Evolutionary conservation across 1,284 basidiomycete genomes (phyloP).

Genomic region (Puccinia brachypodii): DNA sequence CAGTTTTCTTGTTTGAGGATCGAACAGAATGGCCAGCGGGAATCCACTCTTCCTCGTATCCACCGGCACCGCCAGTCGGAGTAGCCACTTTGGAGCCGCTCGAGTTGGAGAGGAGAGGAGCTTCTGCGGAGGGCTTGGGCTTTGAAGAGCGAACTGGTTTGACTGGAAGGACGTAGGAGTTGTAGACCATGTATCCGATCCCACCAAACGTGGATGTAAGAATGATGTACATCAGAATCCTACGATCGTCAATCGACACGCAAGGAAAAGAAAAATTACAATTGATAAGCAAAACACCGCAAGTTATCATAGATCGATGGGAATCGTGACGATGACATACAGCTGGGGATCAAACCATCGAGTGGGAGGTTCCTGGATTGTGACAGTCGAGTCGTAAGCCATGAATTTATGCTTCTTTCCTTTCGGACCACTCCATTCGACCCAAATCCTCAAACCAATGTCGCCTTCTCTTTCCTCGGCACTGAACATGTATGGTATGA

Average conservation of each 20-base stretch:
- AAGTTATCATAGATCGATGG: neutral
- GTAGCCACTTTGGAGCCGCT: constrained; percentile 17
- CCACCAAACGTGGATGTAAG: constrained; percentile 12
- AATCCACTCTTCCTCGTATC: constrained; percentile 48
- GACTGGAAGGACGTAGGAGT: constrained; percentile 13
- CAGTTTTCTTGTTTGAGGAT: constrained; percentile 35
- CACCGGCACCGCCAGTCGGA: constrained; percentile 39
- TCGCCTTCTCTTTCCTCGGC: constrained; percentile 45
- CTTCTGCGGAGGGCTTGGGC: neutral
- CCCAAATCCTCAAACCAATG: constrained; percentile 37
- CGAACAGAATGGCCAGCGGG: constrained; percentile 33
- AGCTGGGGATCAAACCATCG: constrained; percentile 49
- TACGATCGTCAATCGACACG: neutral
- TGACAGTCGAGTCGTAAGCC: constrained; percentile 47
- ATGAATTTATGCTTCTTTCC: constrained; percentile 25
- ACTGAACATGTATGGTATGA: constrained; percentile 32
- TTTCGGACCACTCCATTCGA: constrained; percentile 38
- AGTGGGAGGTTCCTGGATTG: constrained; percentile 43
- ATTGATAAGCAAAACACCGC: neutral
- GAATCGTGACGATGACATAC: constrained; percentile 13
- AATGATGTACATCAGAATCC: constrained; percentile 39
- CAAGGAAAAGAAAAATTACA: neutral
- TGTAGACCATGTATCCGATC: constrained; percentile 35
- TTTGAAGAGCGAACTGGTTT: constrained; percentile 11
- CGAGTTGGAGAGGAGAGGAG: neutral